Conservation (phyloP, 2,329 filamentous ascomycete species). For the Fusarium solani-melongenae region DNA sequence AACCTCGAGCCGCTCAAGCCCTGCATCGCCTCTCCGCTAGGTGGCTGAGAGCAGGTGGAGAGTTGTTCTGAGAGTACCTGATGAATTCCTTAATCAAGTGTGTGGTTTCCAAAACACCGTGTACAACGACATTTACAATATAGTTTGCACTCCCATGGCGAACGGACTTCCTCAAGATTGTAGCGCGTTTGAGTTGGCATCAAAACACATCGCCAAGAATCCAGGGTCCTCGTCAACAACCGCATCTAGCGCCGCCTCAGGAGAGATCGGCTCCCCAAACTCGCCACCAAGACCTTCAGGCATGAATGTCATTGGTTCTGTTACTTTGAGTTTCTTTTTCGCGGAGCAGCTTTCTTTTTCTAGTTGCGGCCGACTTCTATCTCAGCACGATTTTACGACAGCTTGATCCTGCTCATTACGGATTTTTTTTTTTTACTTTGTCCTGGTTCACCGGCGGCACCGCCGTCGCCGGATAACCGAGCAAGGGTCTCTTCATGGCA, state of each 20-base stretch:
- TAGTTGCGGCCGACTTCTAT: not conserved
- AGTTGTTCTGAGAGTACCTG: not conserved
- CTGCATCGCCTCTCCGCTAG: not conserved
- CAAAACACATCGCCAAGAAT: not conserved
- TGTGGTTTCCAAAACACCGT: not conserved
- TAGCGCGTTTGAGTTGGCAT: not conserved
- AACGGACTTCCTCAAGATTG: not conserved
- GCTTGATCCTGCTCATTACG: not conserved
- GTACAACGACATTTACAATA: not conserved
- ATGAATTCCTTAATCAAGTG: not conserved
- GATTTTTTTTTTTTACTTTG: not conserved
- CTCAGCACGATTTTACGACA: not conserved
- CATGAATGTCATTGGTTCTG: not conserved
- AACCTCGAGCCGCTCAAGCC: not conserved
- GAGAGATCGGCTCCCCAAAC: not conserved
- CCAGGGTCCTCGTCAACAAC: not conserved
- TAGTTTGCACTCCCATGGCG: not conserved
- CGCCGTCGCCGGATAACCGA: not conserved
- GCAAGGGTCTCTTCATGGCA: not conserved
- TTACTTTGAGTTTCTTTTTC: not conserved
- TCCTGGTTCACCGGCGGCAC: conserved; percentile 1
- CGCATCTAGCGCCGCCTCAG: not conserved
- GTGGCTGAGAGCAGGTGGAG: not conserved
- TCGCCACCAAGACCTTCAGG: not conserved
- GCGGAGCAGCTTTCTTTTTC: not conserved